Conservation (phyloP, 306 rosid species). For the Lathyrus aphaca region DNA sequence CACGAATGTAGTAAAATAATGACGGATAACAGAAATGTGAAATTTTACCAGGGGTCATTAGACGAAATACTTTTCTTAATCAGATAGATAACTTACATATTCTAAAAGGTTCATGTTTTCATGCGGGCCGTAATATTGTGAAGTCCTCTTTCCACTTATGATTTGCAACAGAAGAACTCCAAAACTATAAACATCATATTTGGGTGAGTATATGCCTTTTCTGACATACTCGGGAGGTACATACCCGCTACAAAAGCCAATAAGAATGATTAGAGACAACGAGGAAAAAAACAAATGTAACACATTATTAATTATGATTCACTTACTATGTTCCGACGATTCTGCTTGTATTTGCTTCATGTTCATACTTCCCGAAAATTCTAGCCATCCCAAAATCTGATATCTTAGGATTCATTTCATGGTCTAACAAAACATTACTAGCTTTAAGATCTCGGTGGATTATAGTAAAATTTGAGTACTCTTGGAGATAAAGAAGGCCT, state of each 20-base stretch:
- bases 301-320: not conserved
- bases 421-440: slow-evolving; percentile 60
- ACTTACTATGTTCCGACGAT: slow-evolving; percentile 72
- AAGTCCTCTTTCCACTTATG: slow-evolving; percentile 60
- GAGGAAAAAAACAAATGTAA: not conserved
- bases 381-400: slow-evolving; percentile 77
- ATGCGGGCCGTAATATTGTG: slow-evolving; percentile 47
- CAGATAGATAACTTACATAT: slow-evolving; percentile 46
- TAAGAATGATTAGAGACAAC: slow-evolving; percentile 21
- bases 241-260: slow-evolving; percentile 53
- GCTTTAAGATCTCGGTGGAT: slow-evolving; percentile 73
- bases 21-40: not conserved
- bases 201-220: slow-evolving; percentile 62
- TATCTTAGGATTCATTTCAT: slow-evolving; percentile 62
- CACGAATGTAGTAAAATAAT: not conserved
- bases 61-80: not conserved
- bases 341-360: slow-evolving; percentile 62
- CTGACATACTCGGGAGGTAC: slow-evolving; percentile 66
- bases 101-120: slow-evolving; percentile 58
- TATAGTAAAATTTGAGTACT: slow-evolving; percentile 71
- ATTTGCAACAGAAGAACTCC: slow-evolving; percentile 67
- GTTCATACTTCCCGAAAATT: slow-evolving; percentile 57
- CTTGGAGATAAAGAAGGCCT: slow-evolving; percentile 80
- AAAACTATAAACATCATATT: slow-evolving; percentile 51
- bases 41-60: not conserved